Conservation (phyloP, 805 yeast species). For the Nakazawaea wyomingensis region DNA sequence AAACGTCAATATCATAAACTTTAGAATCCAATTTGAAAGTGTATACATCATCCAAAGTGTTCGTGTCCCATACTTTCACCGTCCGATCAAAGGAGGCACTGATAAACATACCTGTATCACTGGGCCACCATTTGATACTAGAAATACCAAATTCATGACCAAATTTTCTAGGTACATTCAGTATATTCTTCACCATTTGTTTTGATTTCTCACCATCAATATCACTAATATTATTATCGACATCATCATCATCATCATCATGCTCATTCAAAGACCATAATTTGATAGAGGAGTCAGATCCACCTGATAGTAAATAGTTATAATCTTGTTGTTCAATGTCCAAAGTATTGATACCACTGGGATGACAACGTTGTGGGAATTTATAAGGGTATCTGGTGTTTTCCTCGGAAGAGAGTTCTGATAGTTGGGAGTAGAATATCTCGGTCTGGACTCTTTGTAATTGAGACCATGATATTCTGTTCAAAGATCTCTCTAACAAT, state of each 20-base stretch:
- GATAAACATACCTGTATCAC: conserved; percentile 80
- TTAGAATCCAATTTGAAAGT: conserved; percentile 56
- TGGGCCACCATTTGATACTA: conserved; percentile 80
- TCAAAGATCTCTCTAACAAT: conserved; percentile 29
- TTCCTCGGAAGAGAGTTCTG: conserved; percentile 16
- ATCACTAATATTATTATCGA: conserved; percentile 26
- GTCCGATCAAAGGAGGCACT: conserved; percentile 76
- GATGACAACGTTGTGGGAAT: conserved; percentile 41
- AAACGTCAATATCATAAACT: conserved; percentile 63
- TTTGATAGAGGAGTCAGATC: conserved; percentile 64
- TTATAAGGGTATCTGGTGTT: conserved; percentile 13
- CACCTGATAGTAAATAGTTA: conserved; percentile 58
- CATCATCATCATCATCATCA: conserved; percentile 3
- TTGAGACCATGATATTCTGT: conserved; percentile 27
- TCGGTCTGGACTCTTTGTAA: conserved; percentile 33
- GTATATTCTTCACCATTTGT: conserved; percentile 18
- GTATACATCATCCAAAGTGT: conserved; percentile 58
- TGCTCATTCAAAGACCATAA: conserved; percentile 53
- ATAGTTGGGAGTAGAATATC: conserved; percentile 27
- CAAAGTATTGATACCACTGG: conserved; percentile 54
- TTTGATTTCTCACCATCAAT: no score
- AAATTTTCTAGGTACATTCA: conserved; percentile 24
- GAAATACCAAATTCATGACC: conserved; percentile 75
- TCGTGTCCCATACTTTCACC: conserved; percentile 79
- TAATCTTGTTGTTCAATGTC: conserved; percentile 45